Conservation (phyloP, 2,329 filamentous ascomycete genomes). For the Cladophialophora immunda region DNA sequence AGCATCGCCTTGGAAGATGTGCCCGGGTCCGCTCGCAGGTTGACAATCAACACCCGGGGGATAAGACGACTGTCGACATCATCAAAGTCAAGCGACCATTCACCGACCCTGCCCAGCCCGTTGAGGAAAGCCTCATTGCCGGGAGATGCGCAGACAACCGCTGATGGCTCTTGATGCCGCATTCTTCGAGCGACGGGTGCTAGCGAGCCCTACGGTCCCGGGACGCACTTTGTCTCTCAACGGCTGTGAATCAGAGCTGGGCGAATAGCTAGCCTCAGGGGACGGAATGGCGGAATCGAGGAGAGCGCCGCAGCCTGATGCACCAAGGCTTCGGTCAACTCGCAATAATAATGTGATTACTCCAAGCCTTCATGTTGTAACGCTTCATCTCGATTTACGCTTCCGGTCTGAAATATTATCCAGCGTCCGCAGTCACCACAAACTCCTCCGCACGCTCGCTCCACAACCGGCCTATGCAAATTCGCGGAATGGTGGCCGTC, state of each 20-base stretch:
- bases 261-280: not conserved
- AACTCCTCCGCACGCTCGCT: not conserved
- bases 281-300: not conserved
- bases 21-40: not conserved
- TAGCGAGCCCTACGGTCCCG: not conserved
- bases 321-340: not conserved
- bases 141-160: not conserved
- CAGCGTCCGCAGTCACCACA: not conserved
- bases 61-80: slow-evolving; percentile 13
- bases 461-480: not conserved
- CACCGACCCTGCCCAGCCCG: slow-evolving; percentile 21
- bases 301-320: not conserved
- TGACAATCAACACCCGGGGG: slow-evolving; percentile 13
- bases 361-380: not conserved
- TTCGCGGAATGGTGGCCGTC: not conserved
- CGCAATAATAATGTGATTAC: not conserved
- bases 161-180: not conserved
- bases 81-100: slow-evolving; percentile 4
- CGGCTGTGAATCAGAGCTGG: not conserved
- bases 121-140: slow-evolving; percentile 23
- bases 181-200: not conserved
- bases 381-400: not conserved
- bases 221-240: not conserved
- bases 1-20: not conserved
- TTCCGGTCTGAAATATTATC: not conserved